Percentiles rank a stretch among this genome's conserved stretches.
Evolutionary conservation across 2,329 filamentous ascomycete genomes (phyloP).

Genomic region (Zymoseptoria brevis): DNA sequence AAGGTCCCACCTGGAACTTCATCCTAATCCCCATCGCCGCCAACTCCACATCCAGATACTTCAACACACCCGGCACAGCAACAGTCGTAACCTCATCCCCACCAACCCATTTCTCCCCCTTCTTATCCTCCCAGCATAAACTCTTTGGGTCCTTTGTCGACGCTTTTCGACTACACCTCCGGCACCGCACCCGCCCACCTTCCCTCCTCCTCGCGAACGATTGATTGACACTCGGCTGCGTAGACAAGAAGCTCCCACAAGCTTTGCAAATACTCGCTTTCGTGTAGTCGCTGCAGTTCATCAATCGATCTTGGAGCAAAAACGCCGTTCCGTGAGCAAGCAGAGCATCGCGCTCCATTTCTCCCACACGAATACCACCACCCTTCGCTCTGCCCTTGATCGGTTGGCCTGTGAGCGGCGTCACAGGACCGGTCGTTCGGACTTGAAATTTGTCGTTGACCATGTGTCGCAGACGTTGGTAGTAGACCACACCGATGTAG

Average conservation of each 20-base stretch:
- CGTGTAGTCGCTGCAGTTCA: conserved; percentile 95
- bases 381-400: conserved; percentile 95
- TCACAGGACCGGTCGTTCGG: conserved; percentile 87
- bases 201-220: conserved; percentile 25
- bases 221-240: conserved; percentile 62
- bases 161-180: conserved; percentile 29
- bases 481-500: conserved; percentile 94
- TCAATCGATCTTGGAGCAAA: conserved; percentile 83
- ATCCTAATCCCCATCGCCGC: conserved; percentile 94
- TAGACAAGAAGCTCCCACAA: conserved; percentile 86
- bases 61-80: conserved; percentile 84
- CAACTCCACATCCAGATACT: conserved; percentile 89
- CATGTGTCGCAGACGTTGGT: conserved; percentile 97
- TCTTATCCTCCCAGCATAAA: conserved; percentile 78
- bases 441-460: conserved; percentile 99
- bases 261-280: conserved; percentile 80
- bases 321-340: conserved; percentile 94
- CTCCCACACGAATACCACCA: conserved; percentile 96
- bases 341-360: conserved; percentile 96
- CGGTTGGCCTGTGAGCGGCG: conserved; percentile 83
- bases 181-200: conserved; percentile 28
- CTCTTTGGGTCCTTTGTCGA: conserved; percentile 37
- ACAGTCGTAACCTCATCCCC: conserved; percentile 87
- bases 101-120: conserved; percentile 74
- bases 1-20: conserved; percentile 68